These are phyloP conservation scores for Cladophialophora chaetospira DNA, from an alignment of 2,329 filamentous ascomycete genomes.

Conservation along the genomic window DNA sequence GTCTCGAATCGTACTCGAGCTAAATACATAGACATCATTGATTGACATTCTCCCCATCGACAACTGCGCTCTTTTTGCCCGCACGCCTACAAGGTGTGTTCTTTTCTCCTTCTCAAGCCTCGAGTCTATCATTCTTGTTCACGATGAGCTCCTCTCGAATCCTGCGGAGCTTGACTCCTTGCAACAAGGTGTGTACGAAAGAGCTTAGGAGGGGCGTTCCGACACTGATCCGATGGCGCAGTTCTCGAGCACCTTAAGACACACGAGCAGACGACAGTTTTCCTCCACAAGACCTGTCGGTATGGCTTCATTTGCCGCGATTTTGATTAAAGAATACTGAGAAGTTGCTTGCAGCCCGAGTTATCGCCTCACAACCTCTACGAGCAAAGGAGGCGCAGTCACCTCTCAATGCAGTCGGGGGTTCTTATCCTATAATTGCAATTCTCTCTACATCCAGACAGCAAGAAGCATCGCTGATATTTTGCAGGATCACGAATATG, in stretches of 20 bases:
- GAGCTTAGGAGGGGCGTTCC: slow-evolving; percentile 18
- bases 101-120: background rate
- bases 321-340: background rate
- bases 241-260: slow-evolving; percentile 65
- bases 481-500: slow-evolving; percentile 77
- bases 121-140: slow-evolving; percentile 22
- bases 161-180: slow-evolving; percentile 53
- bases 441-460: too few relatives aligned
- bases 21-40: too few relatives aligned
- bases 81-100: background rate
- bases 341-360: slow-evolving; percentile 62
- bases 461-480: slow-evolving; percentile 33
- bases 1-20: too few relatives aligned
- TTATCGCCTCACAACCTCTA: slow-evolving; percentile 82
- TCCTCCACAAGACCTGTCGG: slow-evolving; percentile 81
- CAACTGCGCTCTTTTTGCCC: background rate
- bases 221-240: slow-evolving; percentile 40
- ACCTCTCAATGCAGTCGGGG: slow-evolving; percentile 73
- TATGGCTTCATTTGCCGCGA: slow-evolving; percentile 48
- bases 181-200: slow-evolving; percentile 46
- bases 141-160: slow-evolving; percentile 52
- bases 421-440: slow-evolving; percentile 81
- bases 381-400: slow-evolving; percentile 91
- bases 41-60: background rate
- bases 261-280: slow-evolving; percentile 70